These are phyloP conservation scores for Crucihimalaya himalaica DNA, from an alignment of 345 rosid species.

Conservation along the genomic window DNA sequence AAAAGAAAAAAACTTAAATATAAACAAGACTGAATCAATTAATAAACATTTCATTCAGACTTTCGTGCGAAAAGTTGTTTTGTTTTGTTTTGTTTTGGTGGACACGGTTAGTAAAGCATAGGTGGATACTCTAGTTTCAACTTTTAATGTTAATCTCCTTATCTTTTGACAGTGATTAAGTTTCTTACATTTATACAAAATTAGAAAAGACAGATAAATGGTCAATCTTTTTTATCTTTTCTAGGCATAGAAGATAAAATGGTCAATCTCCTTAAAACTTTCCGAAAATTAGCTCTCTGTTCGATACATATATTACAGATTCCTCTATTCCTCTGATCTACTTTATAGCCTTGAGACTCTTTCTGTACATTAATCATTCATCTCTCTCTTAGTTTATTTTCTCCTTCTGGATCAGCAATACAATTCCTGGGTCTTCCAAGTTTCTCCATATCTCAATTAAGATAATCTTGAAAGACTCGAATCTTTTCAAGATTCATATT, in stretches of 20 bases:
- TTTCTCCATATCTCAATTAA: slow-evolving; percentile 13
- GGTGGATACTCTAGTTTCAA: not conserved
- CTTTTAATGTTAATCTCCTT: not conserved
- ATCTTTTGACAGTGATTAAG: not conserved
- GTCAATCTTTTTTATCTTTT: slow-evolving; percentile 15
- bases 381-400: not conserved
- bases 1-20: not conserved
- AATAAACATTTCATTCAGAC: not conserved
- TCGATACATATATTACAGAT: not conserved
- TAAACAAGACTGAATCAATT: not conserved
- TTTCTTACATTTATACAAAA: slow-evolving; percentile 3
- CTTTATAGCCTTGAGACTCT: slow-evolving; percentile 29
- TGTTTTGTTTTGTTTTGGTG: not conserved
- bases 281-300: slow-evolving; percentile 19
- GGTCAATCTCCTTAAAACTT: slow-evolving; percentile 6
- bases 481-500: not conserved
- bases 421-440: not conserved
- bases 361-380: slow-evolving; percentile 9
- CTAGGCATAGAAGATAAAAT: not conserved
- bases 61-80: no score
- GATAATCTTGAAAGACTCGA: slow-evolving; percentile 18
- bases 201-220: slow-evolving; percentile 31
- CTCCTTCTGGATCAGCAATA: not conserved
- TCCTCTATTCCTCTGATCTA: slow-evolving; percentile 17
- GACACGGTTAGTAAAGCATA: not conserved